Conservation (phyloP, 768 basidiomycete species). For the Coprinopsis strossmayeri region DNA sequence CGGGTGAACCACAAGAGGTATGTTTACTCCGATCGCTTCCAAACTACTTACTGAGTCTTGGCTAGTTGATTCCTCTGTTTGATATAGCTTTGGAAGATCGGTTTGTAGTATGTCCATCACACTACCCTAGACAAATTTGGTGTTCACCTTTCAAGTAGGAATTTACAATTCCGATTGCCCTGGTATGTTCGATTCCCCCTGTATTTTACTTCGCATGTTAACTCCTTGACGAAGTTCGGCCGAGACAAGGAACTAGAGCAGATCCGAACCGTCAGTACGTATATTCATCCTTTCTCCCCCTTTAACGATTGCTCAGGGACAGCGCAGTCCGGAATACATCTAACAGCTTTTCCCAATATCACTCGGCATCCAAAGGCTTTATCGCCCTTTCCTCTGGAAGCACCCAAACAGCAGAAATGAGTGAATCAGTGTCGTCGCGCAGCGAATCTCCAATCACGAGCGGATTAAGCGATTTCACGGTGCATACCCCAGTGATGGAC, state of each 20-base stretch:
- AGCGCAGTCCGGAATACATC: constrained; percentile 39
- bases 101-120: constrained; percentile 42
- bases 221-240: constrained; percentile 42
- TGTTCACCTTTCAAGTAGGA: constrained; percentile 31
- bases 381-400: constrained; percentile 28
- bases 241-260: constrained; percentile 64
- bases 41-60: constrained; percentile 9
- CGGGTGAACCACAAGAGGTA: constrained; percentile 54
- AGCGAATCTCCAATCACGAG: constrained; percentile 30
- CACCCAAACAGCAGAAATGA: constrained; percentile 30
- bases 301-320: background rate
- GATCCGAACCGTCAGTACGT: constrained; percentile 61
- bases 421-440: constrained; percentile 36
- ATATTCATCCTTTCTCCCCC: background rate
- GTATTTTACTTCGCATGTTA: background rate
- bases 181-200: constrained; percentile 34
- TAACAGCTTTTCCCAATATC: constrained; percentile 54
- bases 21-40: no score
- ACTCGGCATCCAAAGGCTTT: constrained; percentile 36
- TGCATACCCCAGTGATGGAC: constrained; percentile 17
- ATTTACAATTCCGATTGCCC: constrained; percentile 60
- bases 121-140: background rate
- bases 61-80: constrained; percentile 61
- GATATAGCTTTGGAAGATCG: constrained; percentile 61
- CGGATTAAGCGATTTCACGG: constrained; percentile 15